Percentiles rank a stretch among this genome's conserved stretches.
Evolutionary conservation across 495 filamentous ascomycete species (phyloP).

Genomic region (Pseudomonodictys pantanalensis): DNA sequence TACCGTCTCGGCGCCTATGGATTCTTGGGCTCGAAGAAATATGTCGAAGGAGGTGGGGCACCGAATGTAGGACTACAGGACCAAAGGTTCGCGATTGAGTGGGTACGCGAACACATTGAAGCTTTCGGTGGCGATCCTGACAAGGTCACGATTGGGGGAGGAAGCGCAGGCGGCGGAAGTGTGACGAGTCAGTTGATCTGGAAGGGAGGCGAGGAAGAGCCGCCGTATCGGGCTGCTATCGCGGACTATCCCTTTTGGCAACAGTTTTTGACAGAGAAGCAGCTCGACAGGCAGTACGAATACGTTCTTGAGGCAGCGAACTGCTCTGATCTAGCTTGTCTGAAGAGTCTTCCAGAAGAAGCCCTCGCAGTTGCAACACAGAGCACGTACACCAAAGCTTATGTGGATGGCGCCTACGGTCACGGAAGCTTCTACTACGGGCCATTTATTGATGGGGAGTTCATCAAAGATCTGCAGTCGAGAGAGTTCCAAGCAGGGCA

Average conservation of each 20-base stretch:
- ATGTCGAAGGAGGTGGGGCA: not conserved
- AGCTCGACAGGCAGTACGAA: constrained; percentile 9
- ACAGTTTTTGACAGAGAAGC: not conserved
- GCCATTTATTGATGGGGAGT: constrained; percentile 18
- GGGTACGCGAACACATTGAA: constrained; percentile 34
- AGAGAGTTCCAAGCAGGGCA: constrained; percentile 12
- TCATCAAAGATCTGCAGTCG: constrained; percentile 12
- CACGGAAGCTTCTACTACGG: constrained; percentile 31
- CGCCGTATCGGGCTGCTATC: constrained; percentile 27
- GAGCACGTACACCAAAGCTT: not conserved
- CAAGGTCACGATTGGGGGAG: constrained; percentile 38
- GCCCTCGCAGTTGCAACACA: not conserved
- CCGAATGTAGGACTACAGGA: constrained; percentile 29
- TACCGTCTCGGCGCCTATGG: not conserved
- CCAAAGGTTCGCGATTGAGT: constrained; percentile 32
- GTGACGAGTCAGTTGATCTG: constrained; percentile 18
- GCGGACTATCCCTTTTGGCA: constrained; percentile 31
- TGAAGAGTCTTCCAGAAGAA: constrained; percentile 1
- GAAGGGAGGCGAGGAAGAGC: constrained; percentile 9
- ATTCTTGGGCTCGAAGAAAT: not conserved
- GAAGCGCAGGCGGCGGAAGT: constrained; percentile 18
- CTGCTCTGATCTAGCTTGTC: constrained; percentile 8
- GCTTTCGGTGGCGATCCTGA: constrained; percentile 35
- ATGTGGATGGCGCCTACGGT: constrained; percentile 3
- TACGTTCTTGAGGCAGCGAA: constrained; percentile 7